These are phyloP conservation scores for Dentipellis sp. DNA, from an alignment of 768 basidiomycete genomes.

Conservation along the genomic window DNA sequence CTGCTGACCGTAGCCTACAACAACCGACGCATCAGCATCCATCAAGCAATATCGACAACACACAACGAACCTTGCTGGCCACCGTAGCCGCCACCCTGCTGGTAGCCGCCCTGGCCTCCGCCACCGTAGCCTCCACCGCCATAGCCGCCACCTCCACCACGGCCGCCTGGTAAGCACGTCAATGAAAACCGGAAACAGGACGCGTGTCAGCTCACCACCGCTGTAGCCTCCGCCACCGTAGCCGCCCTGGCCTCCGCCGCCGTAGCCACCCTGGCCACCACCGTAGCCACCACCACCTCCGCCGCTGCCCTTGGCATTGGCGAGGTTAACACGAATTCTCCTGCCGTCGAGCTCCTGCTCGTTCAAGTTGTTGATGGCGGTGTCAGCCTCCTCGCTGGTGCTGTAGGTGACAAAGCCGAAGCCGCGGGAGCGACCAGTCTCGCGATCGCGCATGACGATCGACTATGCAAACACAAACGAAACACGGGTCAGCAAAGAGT, in stretches of 20 bases:
- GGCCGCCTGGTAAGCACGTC: slow-evolving; percentile 11
- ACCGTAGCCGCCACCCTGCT: slow-evolving; percentile 19
- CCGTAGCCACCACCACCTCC: slow-evolving; percentile 31
- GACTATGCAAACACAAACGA: slow-evolving; percentile 45
- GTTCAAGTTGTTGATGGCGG: slow-evolving; percentile 69
- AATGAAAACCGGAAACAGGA: background rate
- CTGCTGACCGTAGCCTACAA: background rate
- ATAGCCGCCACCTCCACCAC: slow-evolving; percentile 15
- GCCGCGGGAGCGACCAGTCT: slow-evolving; percentile 93
- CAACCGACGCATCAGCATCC: background rate
- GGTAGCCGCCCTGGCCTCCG: background rate
- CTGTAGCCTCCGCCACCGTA: slow-evolving; percentile 13
- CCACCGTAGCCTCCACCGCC: slow-evolving; percentile 10
- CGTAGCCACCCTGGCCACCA: slow-evolving; percentile 22
- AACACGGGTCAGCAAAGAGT: background rate
- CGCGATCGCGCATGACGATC: slow-evolving; percentile 98
- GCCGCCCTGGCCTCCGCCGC: slow-evolving; percentile 17
- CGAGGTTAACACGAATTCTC: slow-evolving; percentile 80
- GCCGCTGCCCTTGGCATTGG: slow-evolving; percentile 56
- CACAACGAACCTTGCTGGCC: slow-evolving; percentile 8
- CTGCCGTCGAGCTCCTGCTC: slow-evolving; percentile 93
- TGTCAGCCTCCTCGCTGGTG: slow-evolving; percentile 53
- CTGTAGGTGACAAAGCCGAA: slow-evolving; percentile 92
- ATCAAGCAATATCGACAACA: background rate
- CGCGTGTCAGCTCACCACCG: slow-evolving; percentile 11